A percentile compares a stretch with the other conserved stretches of the same genome.
Conservation (phyloP, 2,329 filamentous ascomycete genomes). For the Claviceps sp. region DNA sequence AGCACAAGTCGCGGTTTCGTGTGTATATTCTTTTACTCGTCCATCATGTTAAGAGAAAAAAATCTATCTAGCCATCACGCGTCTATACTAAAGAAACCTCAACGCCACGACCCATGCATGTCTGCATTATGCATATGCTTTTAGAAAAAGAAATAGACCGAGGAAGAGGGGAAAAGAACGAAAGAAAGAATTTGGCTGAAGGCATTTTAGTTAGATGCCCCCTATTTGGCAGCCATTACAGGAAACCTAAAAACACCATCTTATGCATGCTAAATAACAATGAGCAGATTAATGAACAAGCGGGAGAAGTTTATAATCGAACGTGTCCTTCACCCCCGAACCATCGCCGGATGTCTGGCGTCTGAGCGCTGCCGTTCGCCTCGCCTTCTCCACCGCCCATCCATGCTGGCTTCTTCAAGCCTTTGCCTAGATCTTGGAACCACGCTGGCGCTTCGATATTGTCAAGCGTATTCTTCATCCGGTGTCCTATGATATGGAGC, state of each 20-base stretch:
- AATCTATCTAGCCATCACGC: too few species aligned
- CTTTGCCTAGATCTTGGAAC: slow-evolving; percentile 57
- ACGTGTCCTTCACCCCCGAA: slow-evolving; percentile 33
- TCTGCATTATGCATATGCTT: not conserved
- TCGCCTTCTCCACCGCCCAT: slow-evolving; percentile 56
- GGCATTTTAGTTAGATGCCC: too few species aligned
- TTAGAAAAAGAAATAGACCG: not conserved
- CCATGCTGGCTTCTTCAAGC: slow-evolving; percentile 69
- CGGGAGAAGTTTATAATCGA: slow-evolving; percentile 6
- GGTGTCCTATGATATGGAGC: slow-evolving; percentile 69
- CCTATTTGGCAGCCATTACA: too few species aligned
- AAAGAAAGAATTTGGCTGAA: not conserved
- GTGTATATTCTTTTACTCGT: too few species aligned
- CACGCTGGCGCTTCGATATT: slow-evolving; percentile 69
- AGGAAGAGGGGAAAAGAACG: not conserved
- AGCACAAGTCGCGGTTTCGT: too few species aligned
- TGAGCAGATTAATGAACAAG: not conserved
- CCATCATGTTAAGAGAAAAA: too few species aligned
- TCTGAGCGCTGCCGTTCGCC: slow-evolving; percentile 16
- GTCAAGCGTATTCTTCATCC: slow-evolving; percentile 87
- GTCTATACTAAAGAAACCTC: too few species aligned
- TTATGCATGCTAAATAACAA: too few species aligned
- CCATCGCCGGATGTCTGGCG: slow-evolving; percentile 41
- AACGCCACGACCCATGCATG: too few species aligned
- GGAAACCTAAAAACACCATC: too few species aligned